phyloP scores from a whole-genome alignment of 164 flowering plant genomes.

The Cinnamomum chago region DNA sequence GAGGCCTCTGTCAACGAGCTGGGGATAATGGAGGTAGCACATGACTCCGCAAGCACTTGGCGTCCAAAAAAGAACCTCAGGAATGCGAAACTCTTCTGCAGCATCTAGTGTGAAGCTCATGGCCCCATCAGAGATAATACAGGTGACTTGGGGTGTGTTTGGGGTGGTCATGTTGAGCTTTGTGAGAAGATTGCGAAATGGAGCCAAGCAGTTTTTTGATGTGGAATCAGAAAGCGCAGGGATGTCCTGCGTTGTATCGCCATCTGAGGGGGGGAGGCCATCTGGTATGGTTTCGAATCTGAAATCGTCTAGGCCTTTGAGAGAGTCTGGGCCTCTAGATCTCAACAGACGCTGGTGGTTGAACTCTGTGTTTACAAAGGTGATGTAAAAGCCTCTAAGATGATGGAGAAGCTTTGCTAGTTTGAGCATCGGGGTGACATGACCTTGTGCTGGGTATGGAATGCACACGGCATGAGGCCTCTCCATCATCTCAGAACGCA shows the following conservation, averaged over 20 bases:
- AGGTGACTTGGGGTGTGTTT: background rate
- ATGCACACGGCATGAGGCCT: slow-evolving; percentile 44
- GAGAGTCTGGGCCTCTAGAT: slow-evolving; percentile 33
- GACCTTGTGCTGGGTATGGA: slow-evolving; percentile 65
- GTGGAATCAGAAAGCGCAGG: slow-evolving; percentile 34
- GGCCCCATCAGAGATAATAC: background rate
- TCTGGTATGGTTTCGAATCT: slow-evolving; percentile 56
- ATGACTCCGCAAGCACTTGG: background rate
- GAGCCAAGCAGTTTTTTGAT: slow-evolving; percentile 17
- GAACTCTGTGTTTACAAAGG: slow-evolving; percentile 60
- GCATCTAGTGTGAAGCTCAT: background rate
- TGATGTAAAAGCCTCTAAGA: slow-evolving; percentile 46
- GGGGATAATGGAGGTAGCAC: background rate
- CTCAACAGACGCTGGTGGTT: slow-evolving; percentile 44
- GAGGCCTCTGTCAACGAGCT: background rate
- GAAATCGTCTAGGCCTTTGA: slow-evolving; percentile 32
- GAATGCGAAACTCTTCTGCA: background rate
- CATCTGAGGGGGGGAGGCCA: slow-evolving; percentile 50
- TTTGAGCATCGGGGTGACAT: slow-evolving; percentile 42
- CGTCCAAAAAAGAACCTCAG: background rate
- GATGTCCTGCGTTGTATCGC: slow-evolving; percentile 42
- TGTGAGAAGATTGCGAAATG: slow-evolving; percentile 25
- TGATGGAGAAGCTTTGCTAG: slow-evolving; percentile 52
- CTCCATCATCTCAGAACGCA: too few species aligned
- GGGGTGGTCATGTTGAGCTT: slow-evolving; percentile 22